Evolutionary conservation across 768 basidiomycete species (phyloP).

Genomic region (Cyathus striatus): DNA sequence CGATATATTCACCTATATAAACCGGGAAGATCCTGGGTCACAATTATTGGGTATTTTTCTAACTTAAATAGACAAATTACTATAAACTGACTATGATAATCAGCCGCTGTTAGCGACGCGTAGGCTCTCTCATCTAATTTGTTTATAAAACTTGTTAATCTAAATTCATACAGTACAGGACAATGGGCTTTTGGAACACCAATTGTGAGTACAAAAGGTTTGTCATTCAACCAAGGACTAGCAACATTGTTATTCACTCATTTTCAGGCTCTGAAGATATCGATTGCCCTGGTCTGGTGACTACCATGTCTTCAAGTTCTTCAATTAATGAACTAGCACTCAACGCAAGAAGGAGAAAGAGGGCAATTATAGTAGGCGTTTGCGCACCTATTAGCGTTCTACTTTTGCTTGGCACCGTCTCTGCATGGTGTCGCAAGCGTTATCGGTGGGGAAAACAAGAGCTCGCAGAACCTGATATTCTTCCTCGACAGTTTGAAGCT

Average conservation of each 20-base stretch:
- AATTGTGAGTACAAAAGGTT: not conserved
- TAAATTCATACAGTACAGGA: not conserved
- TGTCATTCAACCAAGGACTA: not conserved
- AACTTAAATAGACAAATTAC: not conserved
- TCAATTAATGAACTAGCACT: not conserved
- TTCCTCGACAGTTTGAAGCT: not conserved
- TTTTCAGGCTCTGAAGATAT: not conserved
- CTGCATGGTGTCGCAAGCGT: not conserved
- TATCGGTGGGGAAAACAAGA: not conserved
- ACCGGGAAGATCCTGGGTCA: not conserved
- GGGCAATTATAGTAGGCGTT: not conserved
- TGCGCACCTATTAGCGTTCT: not conserved
- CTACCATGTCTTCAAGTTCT: not conserved
- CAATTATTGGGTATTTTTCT: not conserved
- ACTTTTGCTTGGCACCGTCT: not conserved
- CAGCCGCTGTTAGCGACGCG: not conserved
- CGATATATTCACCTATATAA: not conserved
- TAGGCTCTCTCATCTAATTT: not conserved
- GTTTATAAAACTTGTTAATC: not conserved
- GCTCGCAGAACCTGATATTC: not conserved
- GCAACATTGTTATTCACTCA: not conserved
- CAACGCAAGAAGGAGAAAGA: not conserved
- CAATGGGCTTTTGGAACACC: not conserved
- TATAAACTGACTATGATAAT: not conserved
- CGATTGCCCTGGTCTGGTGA: not conserved